phyloP scores from a whole-genome alignment of 1,284 basidiomycete genomes.

The Melanopsichium pennsylvanicum region DNA sequence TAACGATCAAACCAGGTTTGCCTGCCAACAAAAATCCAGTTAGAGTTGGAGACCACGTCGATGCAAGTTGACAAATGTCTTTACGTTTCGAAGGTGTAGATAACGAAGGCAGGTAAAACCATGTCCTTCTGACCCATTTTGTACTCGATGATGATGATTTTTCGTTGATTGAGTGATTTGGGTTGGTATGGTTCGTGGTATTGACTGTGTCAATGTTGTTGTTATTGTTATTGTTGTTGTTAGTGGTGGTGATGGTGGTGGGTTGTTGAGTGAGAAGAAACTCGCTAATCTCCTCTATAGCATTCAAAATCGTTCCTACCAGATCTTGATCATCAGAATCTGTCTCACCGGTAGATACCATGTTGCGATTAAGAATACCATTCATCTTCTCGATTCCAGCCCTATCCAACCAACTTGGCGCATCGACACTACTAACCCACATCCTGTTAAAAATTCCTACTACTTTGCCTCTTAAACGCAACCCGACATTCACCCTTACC shows the following conservation, averaged over 20 bases:
- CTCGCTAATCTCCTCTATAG: constrained; percentile 25
- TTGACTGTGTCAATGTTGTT: too few species aligned
- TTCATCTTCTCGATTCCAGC: constrained; percentile 17
- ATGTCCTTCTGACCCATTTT: constrained; percentile 31
- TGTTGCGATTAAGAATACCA: not conserved
- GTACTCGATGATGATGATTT: too few species aligned
- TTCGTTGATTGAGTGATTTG: too few species aligned
- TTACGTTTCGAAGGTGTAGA: constrained; percentile 37
- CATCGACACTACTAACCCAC: constrained; percentile 20
- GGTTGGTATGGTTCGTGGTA: too few species aligned
- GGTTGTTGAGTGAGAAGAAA: constrained; percentile 3
- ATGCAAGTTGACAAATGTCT: constrained; percentile 46
- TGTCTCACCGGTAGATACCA: too few species aligned
- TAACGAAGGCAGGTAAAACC: constrained; percentile 55
- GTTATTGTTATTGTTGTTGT: too few species aligned
- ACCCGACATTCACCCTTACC: constrained; percentile 21
- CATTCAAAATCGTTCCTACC: constrained; percentile 1
- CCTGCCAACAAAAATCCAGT: constrained; percentile 55
- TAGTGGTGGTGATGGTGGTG: not conserved
- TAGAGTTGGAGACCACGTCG: constrained; percentile 17
- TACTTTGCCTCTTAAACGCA: constrained; percentile 9
- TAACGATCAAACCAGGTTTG: constrained; percentile 53
- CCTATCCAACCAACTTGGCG: constrained; percentile 26
- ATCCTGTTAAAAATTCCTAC: constrained; percentile 6
- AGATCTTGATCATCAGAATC: constrained; percentile 5